Evolutionary conservation across 2,329 filamentous ascomycete species (phyloP).

Genomic region (Xylaria hypoxylon): DNA sequence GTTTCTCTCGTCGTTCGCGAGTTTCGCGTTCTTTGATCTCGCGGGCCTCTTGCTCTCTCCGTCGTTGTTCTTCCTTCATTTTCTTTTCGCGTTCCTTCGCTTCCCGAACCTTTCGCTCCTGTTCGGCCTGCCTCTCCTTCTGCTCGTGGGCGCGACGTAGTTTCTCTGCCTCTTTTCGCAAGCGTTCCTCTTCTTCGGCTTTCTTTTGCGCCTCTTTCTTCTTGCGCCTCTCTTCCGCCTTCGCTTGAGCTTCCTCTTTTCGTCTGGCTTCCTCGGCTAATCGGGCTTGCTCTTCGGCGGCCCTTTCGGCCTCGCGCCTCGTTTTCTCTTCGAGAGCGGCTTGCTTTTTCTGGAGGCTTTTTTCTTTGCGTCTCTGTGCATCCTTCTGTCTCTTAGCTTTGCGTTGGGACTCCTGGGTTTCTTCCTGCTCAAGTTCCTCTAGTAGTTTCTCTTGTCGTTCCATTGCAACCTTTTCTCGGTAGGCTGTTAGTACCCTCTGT

Average conservation of each 20-base stretch:
- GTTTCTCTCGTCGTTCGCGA: constrained; percentile 66
- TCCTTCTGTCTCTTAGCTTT: constrained; percentile 95
- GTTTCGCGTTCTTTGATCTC: constrained; percentile 77
- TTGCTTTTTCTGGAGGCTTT: constrained; percentile 88
- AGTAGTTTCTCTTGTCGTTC: constrained; percentile 92
- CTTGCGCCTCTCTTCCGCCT: constrained; percentile 88
- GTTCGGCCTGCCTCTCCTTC: constrained; percentile 84
- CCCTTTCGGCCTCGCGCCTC: constrained; percentile 87
- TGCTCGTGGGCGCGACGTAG: constrained; percentile 84
- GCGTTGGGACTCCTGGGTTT: constrained; percentile 77
- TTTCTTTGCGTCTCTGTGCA: constrained; percentile 95
- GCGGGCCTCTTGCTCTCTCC: constrained; percentile 80
- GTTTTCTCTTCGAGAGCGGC: constrained; percentile 92
- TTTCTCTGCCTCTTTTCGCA: constrained; percentile 87
- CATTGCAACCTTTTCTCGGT: constrained; percentile 94
- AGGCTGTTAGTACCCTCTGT: constrained; percentile 95
- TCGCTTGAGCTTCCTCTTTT: constrained; percentile 81
- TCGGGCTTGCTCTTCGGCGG: constrained; percentile 83
- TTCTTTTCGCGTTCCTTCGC: constrained; percentile 85
- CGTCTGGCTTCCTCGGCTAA: constrained; percentile 82
- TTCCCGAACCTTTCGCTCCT: constrained; percentile 85
- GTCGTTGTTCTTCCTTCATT: constrained; percentile 83
- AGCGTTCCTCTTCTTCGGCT: constrained; percentile 87
- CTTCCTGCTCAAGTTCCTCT: constrained; percentile 90
- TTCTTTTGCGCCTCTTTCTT: constrained; percentile 93